These are phyloP conservation scores for Xerocomellus dryophilus DNA, from an alignment of 768 basidiomycete species.

Conservation along the genomic window DNA sequence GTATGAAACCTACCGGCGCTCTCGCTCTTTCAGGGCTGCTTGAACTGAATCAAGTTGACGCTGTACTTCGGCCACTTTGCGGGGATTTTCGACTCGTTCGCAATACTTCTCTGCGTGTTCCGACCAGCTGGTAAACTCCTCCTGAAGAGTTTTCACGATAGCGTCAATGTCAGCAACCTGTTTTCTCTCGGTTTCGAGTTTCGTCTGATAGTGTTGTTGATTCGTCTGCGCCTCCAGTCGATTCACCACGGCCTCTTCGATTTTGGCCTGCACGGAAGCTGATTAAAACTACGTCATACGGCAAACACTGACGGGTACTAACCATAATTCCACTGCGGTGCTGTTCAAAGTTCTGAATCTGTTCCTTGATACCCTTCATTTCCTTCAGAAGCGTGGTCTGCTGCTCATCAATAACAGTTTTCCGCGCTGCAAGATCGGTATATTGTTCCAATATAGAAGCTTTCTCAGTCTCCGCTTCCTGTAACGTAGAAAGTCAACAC, in stretches of 20 bases:
- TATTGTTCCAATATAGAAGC: conserved; percentile 47
- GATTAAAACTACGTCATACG: neutral
- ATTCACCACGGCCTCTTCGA: conserved; percentile 46
- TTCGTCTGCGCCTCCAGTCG: conserved; percentile 51
- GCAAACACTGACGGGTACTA: conserved; percentile 16
- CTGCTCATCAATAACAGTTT: conserved; percentile 44
- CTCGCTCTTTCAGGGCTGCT: conserved; percentile 62
- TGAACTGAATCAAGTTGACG: conserved; percentile 61
- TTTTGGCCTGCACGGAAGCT: conserved; percentile 40
- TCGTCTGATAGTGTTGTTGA: conserved; percentile 48
- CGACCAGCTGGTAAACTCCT: conserved; percentile 69
- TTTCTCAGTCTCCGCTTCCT: conserved; percentile 61
- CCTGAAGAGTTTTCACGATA: conserved; percentile 47
- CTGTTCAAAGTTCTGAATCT: conserved; percentile 52
- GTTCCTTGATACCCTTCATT: conserved; percentile 43
- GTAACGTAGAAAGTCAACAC: conserved; percentile 3
- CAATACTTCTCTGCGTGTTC: conserved; percentile 62
- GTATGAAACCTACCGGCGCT: conserved; percentile 47
- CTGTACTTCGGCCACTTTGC: conserved; percentile 54
- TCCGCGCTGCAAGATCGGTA: conserved; percentile 42
- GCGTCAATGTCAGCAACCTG: conserved; percentile 45
- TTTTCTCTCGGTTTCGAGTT: conserved; percentile 48
- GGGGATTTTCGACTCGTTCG: conserved; percentile 52
- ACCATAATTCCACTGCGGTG: conserved; percentile 45
- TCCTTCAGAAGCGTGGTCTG: conserved; percentile 44